Evolutionary conservation across 169 alveolate species (phyloP), one percentile per base, ranked within the genome.

Genomic region (Ichthyophthirius multifiliis): DNA sequence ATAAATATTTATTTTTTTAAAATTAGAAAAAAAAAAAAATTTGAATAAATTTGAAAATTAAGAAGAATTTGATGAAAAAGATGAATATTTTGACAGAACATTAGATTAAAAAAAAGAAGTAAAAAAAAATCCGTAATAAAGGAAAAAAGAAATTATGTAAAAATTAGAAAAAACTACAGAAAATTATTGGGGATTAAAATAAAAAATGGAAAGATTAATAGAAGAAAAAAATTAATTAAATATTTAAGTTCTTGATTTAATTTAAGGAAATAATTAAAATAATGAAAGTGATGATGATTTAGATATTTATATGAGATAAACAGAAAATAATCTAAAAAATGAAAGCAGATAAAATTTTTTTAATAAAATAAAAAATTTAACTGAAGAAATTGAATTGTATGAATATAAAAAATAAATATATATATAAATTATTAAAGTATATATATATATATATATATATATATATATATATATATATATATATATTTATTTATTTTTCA

Each of bases 51-150:
- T 67, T 39, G 77, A 41, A 12, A 37, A 67, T 37, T 15, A 37
- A 3, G 45, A 37, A 20, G 4, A 18, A n/a, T 18, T 67, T 18
- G 77, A 34, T 39, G 77, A 41, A 37, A 62, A 67, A 18, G 77
- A 67, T 39, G 77, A 67, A 7, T 67, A 37, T 23, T 67, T 15
- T 20, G 77, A 67, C 12, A 67, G 77, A 20, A 37, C 63, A n/a
- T 45, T 45, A 16, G 41, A 67, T 2, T 3, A 20, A 2, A 67
- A 30, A 1, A 65, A 65, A 18, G 20, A 65, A 65, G 32, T 32
- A 32, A 30, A 31, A n/a, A 67, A 35, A 1, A 37, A 67, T 10
- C 46, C 35, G 35, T 32, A 67, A 20, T 32, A 37, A 20, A 37
- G 46, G 18, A 67, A 34, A 44, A 67, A 37, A 34, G 2, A 27